These are phyloP conservation scores for Fusarium nanum DNA, from an alignment of 2,329 filamentous ascomycete species.

Conservation along the genomic window DNA sequence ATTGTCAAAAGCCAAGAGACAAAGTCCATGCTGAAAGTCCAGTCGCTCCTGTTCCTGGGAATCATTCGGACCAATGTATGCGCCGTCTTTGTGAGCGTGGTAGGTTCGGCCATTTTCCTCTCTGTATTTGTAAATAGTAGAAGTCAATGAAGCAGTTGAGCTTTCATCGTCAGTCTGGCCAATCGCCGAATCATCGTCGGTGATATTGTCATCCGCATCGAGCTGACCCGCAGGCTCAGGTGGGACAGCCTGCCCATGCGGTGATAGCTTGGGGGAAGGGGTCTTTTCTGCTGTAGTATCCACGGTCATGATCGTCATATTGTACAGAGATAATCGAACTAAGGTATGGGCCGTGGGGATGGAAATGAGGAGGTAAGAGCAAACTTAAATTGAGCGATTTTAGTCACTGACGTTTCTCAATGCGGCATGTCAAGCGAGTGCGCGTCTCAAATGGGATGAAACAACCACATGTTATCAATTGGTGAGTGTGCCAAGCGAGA, in stretches of 20 bases:
- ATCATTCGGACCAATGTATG: conserved; percentile 24
- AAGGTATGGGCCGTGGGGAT: background rate
- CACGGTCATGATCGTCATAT: background rate
- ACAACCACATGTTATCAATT: background rate
- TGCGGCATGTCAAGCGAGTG: background rate
- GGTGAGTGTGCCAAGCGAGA: background rate
- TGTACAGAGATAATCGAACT: background rate
- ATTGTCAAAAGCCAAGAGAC: conserved; percentile 43
- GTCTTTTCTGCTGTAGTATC: background rate
- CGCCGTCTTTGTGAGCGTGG: conserved; percentile 44
- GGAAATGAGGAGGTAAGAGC: background rate
- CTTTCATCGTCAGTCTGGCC: conserved; percentile 3
- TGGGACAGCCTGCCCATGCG: background rate
- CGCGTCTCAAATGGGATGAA: background rate
- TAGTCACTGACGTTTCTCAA: background rate
- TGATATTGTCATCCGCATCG: conserved; percentile 6
- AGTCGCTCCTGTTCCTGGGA: conserved; percentile 24
- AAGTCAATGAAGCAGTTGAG: conserved; percentile 34
- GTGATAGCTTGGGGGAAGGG: background rate
- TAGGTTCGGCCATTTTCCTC: conserved; percentile 46
- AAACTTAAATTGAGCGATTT: conserved; percentile 7
- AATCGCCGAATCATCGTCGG: conserved; percentile 11
- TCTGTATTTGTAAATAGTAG: conserved; percentile 37
- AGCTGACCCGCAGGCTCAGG: conserved; percentile 7
- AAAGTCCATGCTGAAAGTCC: conserved; percentile 41